phyloP scores from a whole-genome alignment of 129 eudicot genomes.

The Tagetes patula region DNA sequence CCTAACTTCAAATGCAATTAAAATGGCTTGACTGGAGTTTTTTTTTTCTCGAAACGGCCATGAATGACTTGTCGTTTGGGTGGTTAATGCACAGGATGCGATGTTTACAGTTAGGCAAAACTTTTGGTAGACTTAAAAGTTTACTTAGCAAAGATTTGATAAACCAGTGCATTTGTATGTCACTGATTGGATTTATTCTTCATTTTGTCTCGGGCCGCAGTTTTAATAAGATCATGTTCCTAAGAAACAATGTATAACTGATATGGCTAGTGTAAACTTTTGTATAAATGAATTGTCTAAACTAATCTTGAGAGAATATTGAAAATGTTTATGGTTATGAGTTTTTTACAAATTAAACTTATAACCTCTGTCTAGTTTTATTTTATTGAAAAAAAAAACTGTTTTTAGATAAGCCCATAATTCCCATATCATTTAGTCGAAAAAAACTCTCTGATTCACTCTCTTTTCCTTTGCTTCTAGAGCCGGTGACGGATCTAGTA shows the following conservation, averaged over 20 bases:
- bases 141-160: constrained; percentile 28
- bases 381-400: no score
- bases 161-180: constrained; percentile 33
- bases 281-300: no score
- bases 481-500: no score
- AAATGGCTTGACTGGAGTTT: background rate
- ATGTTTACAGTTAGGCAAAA: constrained; percentile 11
- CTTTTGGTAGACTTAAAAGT: constrained; percentile 15
- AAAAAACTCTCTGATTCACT: no score
- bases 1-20: constrained; percentile 34
- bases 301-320: no score
- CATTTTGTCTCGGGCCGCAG: background rate
- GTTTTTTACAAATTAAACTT: no score
- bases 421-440: no score
- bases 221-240: constrained; percentile 25
- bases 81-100: constrained; percentile 11
- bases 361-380: no score
- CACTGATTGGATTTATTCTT: constrained; percentile 28
- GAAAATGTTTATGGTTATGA: no score
- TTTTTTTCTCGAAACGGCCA: constrained; percentile 13
- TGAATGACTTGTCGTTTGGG: background rate
- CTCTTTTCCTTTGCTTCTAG: no score
- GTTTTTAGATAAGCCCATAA: no score
- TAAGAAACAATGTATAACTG: background rate
- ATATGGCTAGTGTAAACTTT: no score